phyloP scores from a whole-genome alignment of 345 rosid species.

The Melastoma malabathricum region DNA sequence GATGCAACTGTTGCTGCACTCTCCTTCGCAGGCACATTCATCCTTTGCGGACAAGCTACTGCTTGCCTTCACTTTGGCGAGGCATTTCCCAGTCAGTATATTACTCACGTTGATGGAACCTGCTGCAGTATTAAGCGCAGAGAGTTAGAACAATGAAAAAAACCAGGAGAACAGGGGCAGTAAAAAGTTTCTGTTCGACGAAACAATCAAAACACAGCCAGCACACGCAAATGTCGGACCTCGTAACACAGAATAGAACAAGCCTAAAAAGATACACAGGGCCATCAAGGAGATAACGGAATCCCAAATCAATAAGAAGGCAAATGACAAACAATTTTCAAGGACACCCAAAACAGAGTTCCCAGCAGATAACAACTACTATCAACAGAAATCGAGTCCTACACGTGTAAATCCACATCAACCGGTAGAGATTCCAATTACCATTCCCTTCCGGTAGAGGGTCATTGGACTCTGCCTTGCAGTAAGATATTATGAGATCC shows the following conservation, averaged over 20 bases:
- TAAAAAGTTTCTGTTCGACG: no score
- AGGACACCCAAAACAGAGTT: no score
- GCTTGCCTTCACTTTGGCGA: constrained; percentile 46
- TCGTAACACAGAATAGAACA: no score
- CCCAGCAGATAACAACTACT: no score
- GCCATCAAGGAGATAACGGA: no score
- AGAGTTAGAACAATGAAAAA: neutral
- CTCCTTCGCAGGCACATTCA: constrained; percentile 17
- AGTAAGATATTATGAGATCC: constrained; percentile 60
- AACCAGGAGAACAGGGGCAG: constrained; percentile 1
- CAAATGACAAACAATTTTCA: no score
- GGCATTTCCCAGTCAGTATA: constrained; percentile 56
- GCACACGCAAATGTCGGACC: no score
- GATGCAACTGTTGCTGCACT: constrained; percentile 13
- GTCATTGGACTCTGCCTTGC: constrained; percentile 56
- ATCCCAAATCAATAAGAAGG: no score
- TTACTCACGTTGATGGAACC: constrained; percentile 63
- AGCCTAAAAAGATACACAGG: no score
- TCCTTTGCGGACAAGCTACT: constrained; percentile 23
- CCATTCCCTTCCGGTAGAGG: constrained; percentile 47
- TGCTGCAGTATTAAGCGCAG: constrained; percentile 23
- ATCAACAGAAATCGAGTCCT: neutral
- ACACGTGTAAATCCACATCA: neutral
- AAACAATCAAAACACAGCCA: no score
- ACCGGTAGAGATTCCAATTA: constrained; percentile 9